These are phyloP conservation scores for Erucastrum elatum DNA, from an alignment of 345 rosid species.

Conservation along the genomic window DNA sequence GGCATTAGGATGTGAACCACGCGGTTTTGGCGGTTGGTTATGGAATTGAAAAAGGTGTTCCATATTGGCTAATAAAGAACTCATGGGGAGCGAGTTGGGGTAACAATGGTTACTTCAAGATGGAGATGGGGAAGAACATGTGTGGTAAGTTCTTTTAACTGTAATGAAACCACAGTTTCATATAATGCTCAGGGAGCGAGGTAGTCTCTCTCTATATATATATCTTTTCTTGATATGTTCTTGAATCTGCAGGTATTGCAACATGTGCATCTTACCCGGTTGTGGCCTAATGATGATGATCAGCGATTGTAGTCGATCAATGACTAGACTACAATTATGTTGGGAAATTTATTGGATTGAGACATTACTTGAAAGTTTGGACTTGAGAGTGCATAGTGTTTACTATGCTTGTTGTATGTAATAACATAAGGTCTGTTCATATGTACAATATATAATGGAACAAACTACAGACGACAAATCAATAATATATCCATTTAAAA, in stretches of 20 bases:
- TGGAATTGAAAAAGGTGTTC: constrained; percentile 77
- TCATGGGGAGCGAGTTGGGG: constrained; percentile 92
- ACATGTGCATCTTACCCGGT: constrained; percentile 91
- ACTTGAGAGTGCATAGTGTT: constrained; percentile 24
- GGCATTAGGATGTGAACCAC: constrained; percentile 90
- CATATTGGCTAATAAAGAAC: constrained; percentile 93
- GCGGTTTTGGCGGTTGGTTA: constrained; percentile 97
- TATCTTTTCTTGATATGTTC: neutral
- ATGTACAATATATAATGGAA: constrained; percentile 19
- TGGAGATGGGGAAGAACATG: constrained; percentile 95
- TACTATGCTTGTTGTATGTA: constrained; percentile 35
- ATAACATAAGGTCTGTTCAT: constrained; percentile 30
- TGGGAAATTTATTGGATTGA: constrained; percentile 7
- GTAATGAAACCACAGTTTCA: neutral
- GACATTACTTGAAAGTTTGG: constrained; percentile 13
- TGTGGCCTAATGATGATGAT: constrained; percentile 48
- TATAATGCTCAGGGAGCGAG: neutral
- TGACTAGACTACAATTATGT: neutral
- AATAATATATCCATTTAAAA: neutral
- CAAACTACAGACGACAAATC: neutral
- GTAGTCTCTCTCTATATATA: neutral
- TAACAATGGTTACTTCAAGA: constrained; percentile 84
- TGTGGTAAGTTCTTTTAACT: constrained; percentile 64
- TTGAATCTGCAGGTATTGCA: constrained; percentile 65
- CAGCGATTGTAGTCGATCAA: constrained; percentile 19